Evolutionary conservation across 2,329 filamentous ascomycete species (phyloP).

Genomic region (Hypoxylon rubiginosum): DNA sequence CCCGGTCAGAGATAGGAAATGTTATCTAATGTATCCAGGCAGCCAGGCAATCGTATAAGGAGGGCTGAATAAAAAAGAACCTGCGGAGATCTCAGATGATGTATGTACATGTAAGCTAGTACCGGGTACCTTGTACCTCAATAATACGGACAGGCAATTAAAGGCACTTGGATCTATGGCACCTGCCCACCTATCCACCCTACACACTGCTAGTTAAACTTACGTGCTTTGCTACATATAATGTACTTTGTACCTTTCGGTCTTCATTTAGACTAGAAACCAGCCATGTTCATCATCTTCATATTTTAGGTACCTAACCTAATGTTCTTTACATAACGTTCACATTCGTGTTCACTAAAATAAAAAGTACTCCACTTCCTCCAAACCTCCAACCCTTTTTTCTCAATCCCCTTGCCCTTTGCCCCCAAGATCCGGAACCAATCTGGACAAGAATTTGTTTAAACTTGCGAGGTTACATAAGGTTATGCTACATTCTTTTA

Average conservation of each 20-base stretch:
- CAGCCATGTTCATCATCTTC: neutral
- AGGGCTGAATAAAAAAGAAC: slow-evolving; percentile 33
- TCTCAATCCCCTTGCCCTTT: neutral
- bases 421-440: slow-evolving; percentile 6
- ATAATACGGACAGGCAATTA: slow-evolving; percentile 23
- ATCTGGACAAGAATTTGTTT: slow-evolving; percentile 2
- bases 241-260: slow-evolving; percentile 23
- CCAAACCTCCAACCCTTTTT: slow-evolving; percentile 18
- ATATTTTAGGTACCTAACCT: neutral
- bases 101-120: slow-evolving; percentile 6
- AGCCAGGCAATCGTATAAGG: neutral
- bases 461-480: slow-evolving; percentile 7
- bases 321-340: no score
- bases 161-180: slow-evolving; percentile 1
- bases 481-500: slow-evolving; percentile 5
- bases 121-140: slow-evolving; percentile 27
- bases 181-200: slow-evolving; percentile 19
- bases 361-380: slow-evolving; percentile 24
- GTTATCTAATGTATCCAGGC: neutral
- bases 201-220: neutral
- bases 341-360: slow-evolving; percentile 5
- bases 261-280: neutral
- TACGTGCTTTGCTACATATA: neutral
- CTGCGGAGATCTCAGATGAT: neutral
- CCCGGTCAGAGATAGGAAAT: neutral